These are phyloP conservation scores for Verticillium longisporum DNA, from an alignment of 2,329 filamentous ascomycete species.

Conservation along the genomic window DNA sequence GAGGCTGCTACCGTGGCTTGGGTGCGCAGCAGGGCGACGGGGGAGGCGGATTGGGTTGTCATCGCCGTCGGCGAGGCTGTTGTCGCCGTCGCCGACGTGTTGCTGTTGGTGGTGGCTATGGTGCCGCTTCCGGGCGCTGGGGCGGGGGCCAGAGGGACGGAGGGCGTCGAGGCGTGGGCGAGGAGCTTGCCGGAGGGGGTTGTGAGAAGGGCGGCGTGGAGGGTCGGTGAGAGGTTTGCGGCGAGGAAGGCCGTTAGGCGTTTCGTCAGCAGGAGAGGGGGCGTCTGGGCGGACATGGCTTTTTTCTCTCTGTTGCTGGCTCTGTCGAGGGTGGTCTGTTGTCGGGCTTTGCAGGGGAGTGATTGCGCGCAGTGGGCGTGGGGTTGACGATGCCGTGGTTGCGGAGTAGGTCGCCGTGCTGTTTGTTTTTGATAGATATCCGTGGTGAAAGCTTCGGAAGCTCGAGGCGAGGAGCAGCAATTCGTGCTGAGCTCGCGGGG, in stretches of 20 bases:
- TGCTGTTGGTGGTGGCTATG: not conserved
- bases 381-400: not conserved
- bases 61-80: too few relatives aligned
- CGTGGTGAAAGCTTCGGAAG: not conserved
- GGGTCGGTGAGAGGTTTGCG: constrained; percentile 47
- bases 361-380: not conserved
- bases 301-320: not conserved
- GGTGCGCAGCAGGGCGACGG: constrained; percentile 51
- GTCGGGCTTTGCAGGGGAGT: too few relatives aligned
- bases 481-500: not conserved
- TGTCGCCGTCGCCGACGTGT: not conserved
- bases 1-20: constrained; percentile 59
- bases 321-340: not conserved
- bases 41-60: constrained; percentile 9
- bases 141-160: not conserved
- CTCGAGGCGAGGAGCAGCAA: not conserved
- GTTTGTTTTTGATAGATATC: too few relatives aligned
- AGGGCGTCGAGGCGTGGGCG: constrained; percentile 48
- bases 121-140: not conserved
- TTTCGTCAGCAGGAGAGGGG: constrained; percentile 58
- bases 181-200: constrained; percentile 57
- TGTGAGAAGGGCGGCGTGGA: constrained; percentile 54
- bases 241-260: constrained; percentile 56
- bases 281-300: constrained; percentile 34
- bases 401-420: too few relatives aligned